Conservation (phyloP, 257 asterid species). For the Mentha longifolia region DNA sequence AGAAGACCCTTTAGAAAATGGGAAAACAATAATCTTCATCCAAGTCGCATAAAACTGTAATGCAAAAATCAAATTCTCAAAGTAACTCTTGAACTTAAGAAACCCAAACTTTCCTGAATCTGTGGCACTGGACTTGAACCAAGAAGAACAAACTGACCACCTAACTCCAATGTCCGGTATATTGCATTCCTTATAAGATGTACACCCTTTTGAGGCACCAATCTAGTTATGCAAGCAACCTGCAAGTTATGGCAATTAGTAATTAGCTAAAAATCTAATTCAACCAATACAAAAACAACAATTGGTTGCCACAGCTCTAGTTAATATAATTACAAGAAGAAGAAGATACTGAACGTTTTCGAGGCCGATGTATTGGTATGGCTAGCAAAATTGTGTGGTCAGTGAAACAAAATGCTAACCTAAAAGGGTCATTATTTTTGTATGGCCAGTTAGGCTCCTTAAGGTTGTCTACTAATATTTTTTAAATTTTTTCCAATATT, state of each 20-base stretch:
- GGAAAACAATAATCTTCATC: background rate
- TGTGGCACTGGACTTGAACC: conserved; percentile 96
- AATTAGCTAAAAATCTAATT: conserved; percentile 23
- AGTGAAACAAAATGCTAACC: background rate
- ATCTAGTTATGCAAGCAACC: conserved; percentile 96
- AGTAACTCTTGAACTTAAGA: background rate
- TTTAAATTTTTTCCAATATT: too few species aligned
- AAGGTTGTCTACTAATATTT: background rate
- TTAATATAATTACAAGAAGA: conserved; percentile 2
- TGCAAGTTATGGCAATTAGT: conserved; percentile 36
- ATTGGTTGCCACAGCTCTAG: conserved; percentile 9
- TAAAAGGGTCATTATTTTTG: background rate
- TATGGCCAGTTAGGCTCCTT: background rate
- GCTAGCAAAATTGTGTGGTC: background rate
- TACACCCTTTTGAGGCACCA: conserved; percentile 98
- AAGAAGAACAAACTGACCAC: conserved; percentile 96
- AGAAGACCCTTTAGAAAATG: background rate
- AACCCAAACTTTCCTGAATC: conserved; percentile 69
- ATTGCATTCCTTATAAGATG: conserved; percentile 96
- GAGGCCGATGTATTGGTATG: background rate
- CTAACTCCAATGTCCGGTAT: conserved; percentile 82
- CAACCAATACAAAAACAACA: conserved; percentile 23
- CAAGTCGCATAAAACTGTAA: background rate
- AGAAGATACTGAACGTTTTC: background rate
- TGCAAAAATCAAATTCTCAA: background rate